These are phyloP conservation scores for Ogataea neopini DNA, from an alignment of 805 yeast species.

Conservation along the genomic window DNA sequence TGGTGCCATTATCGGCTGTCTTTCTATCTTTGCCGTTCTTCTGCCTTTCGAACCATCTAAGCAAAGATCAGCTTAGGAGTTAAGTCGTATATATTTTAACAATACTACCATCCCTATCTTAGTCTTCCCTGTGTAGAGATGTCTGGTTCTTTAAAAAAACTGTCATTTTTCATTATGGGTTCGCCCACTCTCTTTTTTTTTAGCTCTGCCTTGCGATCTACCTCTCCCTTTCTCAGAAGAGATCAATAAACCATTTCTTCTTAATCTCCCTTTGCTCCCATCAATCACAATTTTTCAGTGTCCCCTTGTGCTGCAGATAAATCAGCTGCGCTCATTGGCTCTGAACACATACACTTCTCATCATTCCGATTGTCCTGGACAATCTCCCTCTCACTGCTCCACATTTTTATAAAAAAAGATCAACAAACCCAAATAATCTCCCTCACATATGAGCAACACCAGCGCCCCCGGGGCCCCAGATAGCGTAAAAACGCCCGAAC, in stretches of 20 bases:
- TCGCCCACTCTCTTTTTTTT: not conserved
- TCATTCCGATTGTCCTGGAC: not conserved
- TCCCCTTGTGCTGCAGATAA: not conserved
- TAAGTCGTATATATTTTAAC: no score
- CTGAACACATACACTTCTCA: not conserved
- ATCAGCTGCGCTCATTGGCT: not conserved
- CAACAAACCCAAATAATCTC: not conserved
- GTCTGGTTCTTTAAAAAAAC: not conserved
- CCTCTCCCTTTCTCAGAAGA: not conserved
- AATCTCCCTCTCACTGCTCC: not conserved
- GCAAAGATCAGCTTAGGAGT: conserved; percentile 29
- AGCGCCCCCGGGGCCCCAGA: not conserved
- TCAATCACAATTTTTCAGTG: not conserved
- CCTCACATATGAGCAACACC: not conserved
- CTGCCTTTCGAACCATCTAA: conserved; percentile 54
- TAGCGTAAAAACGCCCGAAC: conserved; percentile 1
- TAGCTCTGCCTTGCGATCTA: conserved; percentile 4
- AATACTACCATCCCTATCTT: not conserved
- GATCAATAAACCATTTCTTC: not conserved
- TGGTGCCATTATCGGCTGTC: conserved; percentile 52
- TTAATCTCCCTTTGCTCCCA: not conserved
- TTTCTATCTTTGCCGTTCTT: conserved; percentile 45
- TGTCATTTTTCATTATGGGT: not conserved
- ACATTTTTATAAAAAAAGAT: conserved; percentile 1
- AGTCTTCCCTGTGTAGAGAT: not conserved